Conservation (phyloP, 345 rosid genomes). For the Dipteronia dyeriana region DNA sequence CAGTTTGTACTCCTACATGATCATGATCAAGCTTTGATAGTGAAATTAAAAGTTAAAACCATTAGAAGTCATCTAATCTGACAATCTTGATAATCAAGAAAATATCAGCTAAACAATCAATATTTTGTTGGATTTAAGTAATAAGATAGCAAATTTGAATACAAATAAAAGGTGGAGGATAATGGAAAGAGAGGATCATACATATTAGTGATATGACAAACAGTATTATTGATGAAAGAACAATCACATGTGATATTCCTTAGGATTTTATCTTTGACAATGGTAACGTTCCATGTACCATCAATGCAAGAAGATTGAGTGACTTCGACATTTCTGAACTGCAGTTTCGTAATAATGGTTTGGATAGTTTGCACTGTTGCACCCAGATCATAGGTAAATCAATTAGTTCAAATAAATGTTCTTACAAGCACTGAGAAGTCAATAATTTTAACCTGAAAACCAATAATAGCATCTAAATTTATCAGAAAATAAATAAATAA, state of each 20-base stretch:
- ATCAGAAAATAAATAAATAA: background rate
- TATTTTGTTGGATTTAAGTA: background rate
- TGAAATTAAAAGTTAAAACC: background rate
- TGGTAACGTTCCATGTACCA: slow-evolving; percentile 29
- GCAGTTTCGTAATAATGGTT: slow-evolving; percentile 47
- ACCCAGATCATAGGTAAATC: slow-evolving; percentile 7
- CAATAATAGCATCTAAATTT: background rate
- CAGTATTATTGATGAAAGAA: slow-evolving; percentile 22
- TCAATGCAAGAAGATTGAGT: slow-evolving; percentile 46
- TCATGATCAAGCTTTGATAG: background rate
- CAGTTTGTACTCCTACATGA: too few relatives aligned
- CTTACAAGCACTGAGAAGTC: background rate
- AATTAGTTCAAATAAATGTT: background rate
- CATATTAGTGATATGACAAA: slow-evolving; percentile 68
- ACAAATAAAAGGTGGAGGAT: background rate
- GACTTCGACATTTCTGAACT: slow-evolving; percentile 31
- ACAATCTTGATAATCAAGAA: background rate
- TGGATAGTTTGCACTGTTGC: slow-evolving; percentile 50
- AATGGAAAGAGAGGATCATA: slow-evolving; percentile 29
- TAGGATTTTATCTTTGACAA: background rate
- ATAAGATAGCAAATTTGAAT: background rate
- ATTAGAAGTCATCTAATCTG: background rate
- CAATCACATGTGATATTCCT: slow-evolving; percentile 61
- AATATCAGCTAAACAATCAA: background rate
- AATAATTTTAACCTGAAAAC: background rate